phyloP scores from a whole-genome alignment of 2,329 filamentous ascomycete genomes.

The Fusarium albosuccineum region DNA sequence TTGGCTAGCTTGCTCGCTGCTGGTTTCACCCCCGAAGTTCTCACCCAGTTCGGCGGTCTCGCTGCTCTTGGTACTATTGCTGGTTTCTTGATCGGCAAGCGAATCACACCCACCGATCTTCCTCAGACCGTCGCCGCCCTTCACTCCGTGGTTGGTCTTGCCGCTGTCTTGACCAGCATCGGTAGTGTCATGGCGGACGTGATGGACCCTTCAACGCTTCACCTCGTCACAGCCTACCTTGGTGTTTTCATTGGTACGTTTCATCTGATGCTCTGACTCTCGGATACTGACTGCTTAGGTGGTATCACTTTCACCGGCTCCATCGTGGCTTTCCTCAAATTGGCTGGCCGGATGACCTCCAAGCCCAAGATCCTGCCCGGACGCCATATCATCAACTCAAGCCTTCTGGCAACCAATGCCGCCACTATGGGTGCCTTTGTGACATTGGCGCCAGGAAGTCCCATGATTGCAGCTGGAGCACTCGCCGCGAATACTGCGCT shows the following conservation, averaged over 20 bases:
- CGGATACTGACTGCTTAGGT: slow-evolving; percentile 50
- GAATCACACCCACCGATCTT: slow-evolving; percentile 88
- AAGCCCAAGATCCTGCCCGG: slow-evolving; percentile 79
- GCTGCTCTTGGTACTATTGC: slow-evolving; percentile 78
- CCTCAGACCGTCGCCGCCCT: slow-evolving; percentile 91
- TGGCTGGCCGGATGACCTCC: slow-evolving; percentile 85
- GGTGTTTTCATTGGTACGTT: slow-evolving; percentile 81
- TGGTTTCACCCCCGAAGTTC: slow-evolving; percentile 82
- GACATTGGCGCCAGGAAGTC: slow-evolving; percentile 83
- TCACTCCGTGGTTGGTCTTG: slow-evolving; percentile 90
- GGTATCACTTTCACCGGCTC: slow-evolving; percentile 93
- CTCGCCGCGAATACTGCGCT: slow-evolving; percentile 81
- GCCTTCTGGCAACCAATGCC: slow-evolving; percentile 80
- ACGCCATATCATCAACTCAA: slow-evolving; percentile 79
- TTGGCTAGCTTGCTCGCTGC: slow-evolving; percentile 85
- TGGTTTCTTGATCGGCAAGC: slow-evolving; percentile 82
- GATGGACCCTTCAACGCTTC: slow-evolving; percentile 78
- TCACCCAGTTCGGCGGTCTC: slow-evolving; percentile 83
- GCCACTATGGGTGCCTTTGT: slow-evolving; percentile 89
- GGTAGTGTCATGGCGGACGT: slow-evolving; percentile 85
- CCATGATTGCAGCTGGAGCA: slow-evolving; percentile 82
- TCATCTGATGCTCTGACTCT: background rate
- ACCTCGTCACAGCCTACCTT: slow-evolving; percentile 87
- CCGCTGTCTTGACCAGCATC: slow-evolving; percentile 88
- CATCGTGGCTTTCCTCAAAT: slow-evolving; percentile 89